Evolutionary conservation across 495 filamentous ascomycete species (phyloP).

Genomic region (Jackrogersella multiformis): DNA sequence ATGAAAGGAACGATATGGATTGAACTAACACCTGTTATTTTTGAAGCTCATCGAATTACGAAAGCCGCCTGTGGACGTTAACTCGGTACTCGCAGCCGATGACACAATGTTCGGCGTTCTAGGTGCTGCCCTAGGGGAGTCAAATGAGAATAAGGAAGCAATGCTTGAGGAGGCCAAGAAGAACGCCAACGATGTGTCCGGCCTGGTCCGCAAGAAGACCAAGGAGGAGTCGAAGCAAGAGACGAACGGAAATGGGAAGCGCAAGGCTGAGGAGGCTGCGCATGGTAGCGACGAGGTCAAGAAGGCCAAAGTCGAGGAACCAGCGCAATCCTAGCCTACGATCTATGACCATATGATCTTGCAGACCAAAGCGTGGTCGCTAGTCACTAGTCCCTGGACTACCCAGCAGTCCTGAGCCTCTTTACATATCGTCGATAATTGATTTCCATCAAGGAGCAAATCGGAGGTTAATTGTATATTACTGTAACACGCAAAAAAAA

Average conservation of each 20-base stretch:
- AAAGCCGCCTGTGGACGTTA: constrained; percentile 72
- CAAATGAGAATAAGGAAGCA: constrained; percentile 67
- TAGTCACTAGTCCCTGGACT: neutral
- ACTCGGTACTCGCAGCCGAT: constrained; percentile 59
- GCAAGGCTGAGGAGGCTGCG: constrained; percentile 57
- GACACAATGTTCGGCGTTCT: constrained; percentile 70
- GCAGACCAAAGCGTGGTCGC: neutral
- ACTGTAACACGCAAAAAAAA: constrained; percentile 18
- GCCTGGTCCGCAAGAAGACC: constrained; percentile 83
- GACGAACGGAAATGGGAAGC: constrained; percentile 51
- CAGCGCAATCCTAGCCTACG: constrained; percentile 9
- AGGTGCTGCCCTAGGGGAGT: constrained; percentile 75
- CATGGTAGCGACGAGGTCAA: constrained; percentile 51
- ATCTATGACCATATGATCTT: neutral
- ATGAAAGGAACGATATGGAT: constrained; percentile 18
- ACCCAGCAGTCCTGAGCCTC: neutral
- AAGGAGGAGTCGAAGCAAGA: constrained; percentile 49
- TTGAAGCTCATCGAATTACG: constrained; percentile 76
- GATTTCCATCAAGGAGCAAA: neutral
- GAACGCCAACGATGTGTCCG: constrained; percentile 83
- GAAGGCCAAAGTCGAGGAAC: constrained; percentile 48
- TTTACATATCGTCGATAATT: neutral
- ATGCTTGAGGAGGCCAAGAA: constrained; percentile 80
- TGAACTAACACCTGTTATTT: constrained; percentile 31
- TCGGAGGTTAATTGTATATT: constrained; percentile 11